Base-by-base conservation (phyloP, 176 grass and related monocot genomes). In the Avena atlantica region DNA sequence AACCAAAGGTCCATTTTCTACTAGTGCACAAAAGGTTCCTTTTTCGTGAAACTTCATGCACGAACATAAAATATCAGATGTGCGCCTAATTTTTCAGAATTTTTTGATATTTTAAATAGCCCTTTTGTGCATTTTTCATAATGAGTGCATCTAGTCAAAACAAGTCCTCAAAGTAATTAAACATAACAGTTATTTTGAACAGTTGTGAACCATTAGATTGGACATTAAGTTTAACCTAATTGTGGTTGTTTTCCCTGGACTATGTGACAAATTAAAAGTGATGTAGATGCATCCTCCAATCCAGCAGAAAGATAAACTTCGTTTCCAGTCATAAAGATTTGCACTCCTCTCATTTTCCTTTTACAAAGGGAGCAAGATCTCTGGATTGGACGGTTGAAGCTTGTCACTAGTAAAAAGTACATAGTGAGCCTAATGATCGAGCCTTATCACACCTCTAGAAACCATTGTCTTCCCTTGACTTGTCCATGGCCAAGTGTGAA, bases 261-360 rank as follows among this genome's bases (percentile, higher is more conserved):
- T 70, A 20, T 19, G 8, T 37, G 79, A 34, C 55, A 78, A 29
- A 29, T 29, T 29, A 29, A 78, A 70, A 7, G 55, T 87, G 80
- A 87, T 64, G 80, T 72, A 45, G 63, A 53, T 87, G 64, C 52
- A 44, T 83, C 74, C 58, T 70, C 80, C 65, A 79, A 83, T 79
- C 79, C 77, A 75, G 42, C 59, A 84, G 9, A 80, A 87, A 68
- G 37, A 80, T 66, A 58, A 62, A 16, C 40, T 68, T 61, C 59
- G 58, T 69, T 65, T 17, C 9, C 59, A 50, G 20, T 84, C 13
- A 75, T 6, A 74, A 83, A 37, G 23, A 4, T 20, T 42, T 31
- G 42, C 27, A 88, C 67, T 88, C 76, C 69, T 81, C 70, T 91
- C 89, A 61, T 85, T 91, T 87, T 91, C 86, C 44, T 67, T 17